Evolutionary conservation across 2,329 filamentous ascomycete genomes (phyloP).

Genomic region (Fusarium metavorans): DNA sequence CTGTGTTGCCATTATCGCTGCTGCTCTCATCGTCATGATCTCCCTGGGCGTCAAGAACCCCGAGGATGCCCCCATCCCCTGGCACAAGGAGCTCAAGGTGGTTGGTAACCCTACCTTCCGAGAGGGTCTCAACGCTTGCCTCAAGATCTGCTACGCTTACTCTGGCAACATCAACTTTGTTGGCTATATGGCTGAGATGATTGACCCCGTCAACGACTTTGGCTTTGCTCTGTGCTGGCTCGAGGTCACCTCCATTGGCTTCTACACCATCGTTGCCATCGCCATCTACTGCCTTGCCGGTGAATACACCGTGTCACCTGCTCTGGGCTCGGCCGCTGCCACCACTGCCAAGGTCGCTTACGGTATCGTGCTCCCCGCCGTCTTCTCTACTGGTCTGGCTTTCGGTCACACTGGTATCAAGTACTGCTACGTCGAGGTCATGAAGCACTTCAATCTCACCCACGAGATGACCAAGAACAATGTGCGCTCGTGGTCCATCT

Average conservation of each 20-base stretch:
- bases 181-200: slow-evolving; percentile 52
- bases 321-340: slow-evolving; percentile 41
- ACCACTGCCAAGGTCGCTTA: slow-evolving; percentile 46
- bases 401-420: slow-evolving; percentile 52
- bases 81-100: slow-evolving; percentile 46
- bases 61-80: slow-evolving; percentile 42
- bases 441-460: slow-evolving; percentile 49
- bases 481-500: slow-evolving; percentile 50
- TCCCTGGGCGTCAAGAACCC: slow-evolving; percentile 49
- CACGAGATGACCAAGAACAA: slow-evolving; percentile 50
- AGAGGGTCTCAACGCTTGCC: slow-evolving; percentile 49
- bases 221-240: slow-evolving; percentile 41
- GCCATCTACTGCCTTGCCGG: slow-evolving; percentile 46
- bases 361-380: slow-evolving; percentile 47
- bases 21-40: slow-evolving; percentile 54
- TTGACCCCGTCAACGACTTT: slow-evolving; percentile 50
- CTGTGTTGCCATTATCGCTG: slow-evolving; percentile 50
- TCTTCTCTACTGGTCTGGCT: slow-evolving; percentile 47
- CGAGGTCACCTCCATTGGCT: slow-evolving; percentile 42
- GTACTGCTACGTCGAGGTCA: slow-evolving; percentile 50
- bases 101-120: slow-evolving; percentile 48
- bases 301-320: slow-evolving; percentile 45
- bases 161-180: slow-evolving; percentile 55
- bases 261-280: slow-evolving; percentile 43
- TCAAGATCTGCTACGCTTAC: slow-evolving; percentile 53